Conservation (phyloP, 768 basidiomycete species). For the Chiua virens region DNA sequence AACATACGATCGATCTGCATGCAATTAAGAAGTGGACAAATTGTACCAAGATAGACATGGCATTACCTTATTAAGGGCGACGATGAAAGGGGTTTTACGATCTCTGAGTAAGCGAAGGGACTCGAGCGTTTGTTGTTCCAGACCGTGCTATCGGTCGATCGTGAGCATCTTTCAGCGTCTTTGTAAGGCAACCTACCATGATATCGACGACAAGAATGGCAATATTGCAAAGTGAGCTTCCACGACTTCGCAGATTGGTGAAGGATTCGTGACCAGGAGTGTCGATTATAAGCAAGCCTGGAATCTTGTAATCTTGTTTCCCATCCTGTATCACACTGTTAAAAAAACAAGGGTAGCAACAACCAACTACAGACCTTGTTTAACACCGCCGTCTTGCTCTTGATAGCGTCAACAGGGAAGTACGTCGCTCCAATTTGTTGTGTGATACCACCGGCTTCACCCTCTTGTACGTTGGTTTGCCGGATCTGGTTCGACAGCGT, state of each 20-base stretch:
- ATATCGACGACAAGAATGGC: slow-evolving; percentile 99
- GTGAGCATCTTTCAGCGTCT: slow-evolving; percentile 1
- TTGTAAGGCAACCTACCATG: slow-evolving; percentile 55
- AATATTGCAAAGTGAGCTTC: slow-evolving; percentile 97
- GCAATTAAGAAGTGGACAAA: slow-evolving; percentile 6
- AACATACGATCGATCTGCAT: slow-evolving; percentile 94
- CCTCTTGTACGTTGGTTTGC: slow-evolving; percentile 99
- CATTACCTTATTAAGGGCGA: slow-evolving; percentile 90
- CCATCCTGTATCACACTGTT: slow-evolving; percentile 52
- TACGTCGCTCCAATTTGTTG: slow-evolving; percentile 99
- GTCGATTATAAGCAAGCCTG: slow-evolving; percentile 94
- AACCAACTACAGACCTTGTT: slow-evolving; percentile 59
- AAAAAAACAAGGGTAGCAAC: slow-evolving; percentile 2
- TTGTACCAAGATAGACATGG: neutral
- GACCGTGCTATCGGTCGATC: slow-evolving; percentile 68
- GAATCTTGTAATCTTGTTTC: slow-evolving; percentile 90
- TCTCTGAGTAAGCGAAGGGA: slow-evolving; percentile 89
- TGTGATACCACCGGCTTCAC: slow-evolving; percentile 99
- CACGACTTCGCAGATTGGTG: slow-evolving; percentile 92
- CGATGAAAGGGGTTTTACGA: slow-evolving; percentile 97
- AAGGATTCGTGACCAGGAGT: slow-evolving; percentile 99
- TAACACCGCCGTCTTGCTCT: slow-evolving; percentile 89
- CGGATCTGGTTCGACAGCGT: slow-evolving; percentile 66
- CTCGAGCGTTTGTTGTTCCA: slow-evolving; percentile 98
- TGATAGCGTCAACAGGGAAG: slow-evolving; percentile 95